Conservation (phyloP, 805 yeast genomes). For the Geotrichum ghanense region DNA sequence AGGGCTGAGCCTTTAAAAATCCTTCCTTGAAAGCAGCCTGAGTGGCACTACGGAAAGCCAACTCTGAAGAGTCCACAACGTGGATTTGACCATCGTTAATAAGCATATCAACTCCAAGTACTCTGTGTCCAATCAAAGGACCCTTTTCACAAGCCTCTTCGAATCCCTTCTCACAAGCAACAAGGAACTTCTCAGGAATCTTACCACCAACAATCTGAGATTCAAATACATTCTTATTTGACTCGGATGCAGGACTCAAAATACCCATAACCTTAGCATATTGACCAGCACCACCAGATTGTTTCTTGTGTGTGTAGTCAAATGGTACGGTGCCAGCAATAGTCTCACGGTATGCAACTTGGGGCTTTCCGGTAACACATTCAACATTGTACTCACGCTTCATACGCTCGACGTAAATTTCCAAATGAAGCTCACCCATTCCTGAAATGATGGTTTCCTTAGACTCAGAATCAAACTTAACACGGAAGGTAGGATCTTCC, state of each 20-base stretch:
- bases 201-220: slow-evolving; percentile 93
- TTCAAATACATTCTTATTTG: slow-evolving; percentile 50
- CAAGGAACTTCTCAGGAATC: slow-evolving; percentile 87
- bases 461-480: slow-evolving; percentile 76
- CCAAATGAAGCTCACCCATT: slow-evolving; percentile 96
- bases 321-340: slow-evolving; percentile 60
- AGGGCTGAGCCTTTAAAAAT: slow-evolving; percentile 73
- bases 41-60: slow-evolving; percentile 90
- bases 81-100: slow-evolving; percentile 96
- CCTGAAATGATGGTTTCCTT: slow-evolving; percentile 94
- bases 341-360: slow-evolving; percentile 96
- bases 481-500: slow-evolving; percentile 98
- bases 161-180: slow-evolving; percentile 92
- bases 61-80: slow-evolving; percentile 92
- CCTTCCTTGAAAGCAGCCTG: slow-evolving; percentile 87
- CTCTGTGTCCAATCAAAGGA: slow-evolving; percentile 90
- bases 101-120: slow-evolving; percentile 84
- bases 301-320: slow-evolving; percentile 94
- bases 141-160: slow-evolving; percentile 93
- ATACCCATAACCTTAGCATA: slow-evolving; percentile 92
- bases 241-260: slow-evolving; percentile 37
- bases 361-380: slow-evolving; percentile 93
- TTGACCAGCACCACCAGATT: slow-evolving; percentile 99
- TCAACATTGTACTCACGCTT: slow-evolving; percentile 94
- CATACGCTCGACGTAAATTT: slow-evolving; percentile 96